Evolutionary conservation across 2,329 filamentous ascomycete genomes (phyloP), one percentile per base, ranked within the genome.

Genomic region (Elsinoe batatas): DNA sequence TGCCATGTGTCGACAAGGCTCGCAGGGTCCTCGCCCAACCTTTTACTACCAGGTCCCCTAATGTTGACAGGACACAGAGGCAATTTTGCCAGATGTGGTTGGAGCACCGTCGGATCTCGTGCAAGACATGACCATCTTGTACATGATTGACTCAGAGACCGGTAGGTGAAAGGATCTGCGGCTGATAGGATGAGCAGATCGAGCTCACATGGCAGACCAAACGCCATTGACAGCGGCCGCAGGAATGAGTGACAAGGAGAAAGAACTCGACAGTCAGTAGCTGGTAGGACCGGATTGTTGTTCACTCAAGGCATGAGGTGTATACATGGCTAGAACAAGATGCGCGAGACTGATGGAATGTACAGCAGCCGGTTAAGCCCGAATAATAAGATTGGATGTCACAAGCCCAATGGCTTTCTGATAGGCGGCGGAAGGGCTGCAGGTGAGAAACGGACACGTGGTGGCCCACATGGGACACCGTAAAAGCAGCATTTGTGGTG

Each of bases 351-450:
- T 12, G 26, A 44, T 20, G 18, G 13, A 22, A 44, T 13, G n/a
- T 22, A 26, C 40, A 26, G 11, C 12, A 18, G 15, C 35, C 47
- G 47, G 47, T n/a, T 36, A 38, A 51, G 33, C 47, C 47, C 47
- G 47, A 51, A 30, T 33, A 51, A 37, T 51, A 51, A 51, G 33
- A 51, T 51, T 51, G 35, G 32, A 15, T 37, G 37, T 38, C 26
- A 51, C 26, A 35, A 26, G 47, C 32, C 47, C 11, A 17, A 51
- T 51, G 47, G 47, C 47, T 33, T 51, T 36, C 12, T 17, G 13
- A 22, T 5, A 13, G 37, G 47, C 47, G 32, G 47, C 33, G 47
- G 47, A 26, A 51, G 47, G 47, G 47, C 47, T 51, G 18, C 17
- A n/a, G 44, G 6, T 35, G 5, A 15, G 30, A 49, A 35, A 33